These are phyloP conservation scores for Beauveria caledonica DNA, from an alignment of 2,329 filamentous ascomycete genomes.

Conservation along the genomic window DNA sequence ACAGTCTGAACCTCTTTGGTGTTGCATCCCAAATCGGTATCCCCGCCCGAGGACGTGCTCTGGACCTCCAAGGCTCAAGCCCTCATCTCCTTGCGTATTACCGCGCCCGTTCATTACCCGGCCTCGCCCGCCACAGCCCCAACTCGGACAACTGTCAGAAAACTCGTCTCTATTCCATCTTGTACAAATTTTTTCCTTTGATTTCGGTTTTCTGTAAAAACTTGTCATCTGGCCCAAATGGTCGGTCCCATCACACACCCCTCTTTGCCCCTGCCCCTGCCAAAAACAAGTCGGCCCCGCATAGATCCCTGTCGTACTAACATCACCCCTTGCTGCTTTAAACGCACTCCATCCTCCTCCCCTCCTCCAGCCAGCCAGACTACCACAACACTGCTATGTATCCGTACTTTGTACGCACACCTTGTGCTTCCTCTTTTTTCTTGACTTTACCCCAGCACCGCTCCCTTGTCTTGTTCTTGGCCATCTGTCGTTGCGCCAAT, in stretches of 20 bases:
- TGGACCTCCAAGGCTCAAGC: background rate
- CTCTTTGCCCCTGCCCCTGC: background rate
- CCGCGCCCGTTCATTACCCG: too few species aligned
- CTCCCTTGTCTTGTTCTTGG: background rate
- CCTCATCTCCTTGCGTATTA: too few species aligned
- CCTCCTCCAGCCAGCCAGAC: background rate
- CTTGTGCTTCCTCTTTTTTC: background rate
- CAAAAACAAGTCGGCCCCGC: constrained; percentile 6
- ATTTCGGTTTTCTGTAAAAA: too few species aligned
- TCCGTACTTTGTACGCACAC: background rate
- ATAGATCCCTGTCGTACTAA: background rate
- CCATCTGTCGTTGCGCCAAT: background rate
- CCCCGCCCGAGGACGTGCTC: background rate
- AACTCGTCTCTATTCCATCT: background rate
- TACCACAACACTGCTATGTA: background rate
- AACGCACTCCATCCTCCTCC: background rate
- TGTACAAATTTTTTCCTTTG: background rate
- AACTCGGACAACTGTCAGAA: too few species aligned
- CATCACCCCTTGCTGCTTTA: background rate
- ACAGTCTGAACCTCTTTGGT: too few species aligned
- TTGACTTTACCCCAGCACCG: background rate
- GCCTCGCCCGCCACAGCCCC: background rate
- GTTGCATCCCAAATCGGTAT: too few species aligned
- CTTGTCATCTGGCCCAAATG: constrained; percentile 8
- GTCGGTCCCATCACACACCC: constrained; percentile 3